A percentile compares a stretch with the other conserved stretches of the same genome.
phyloP scores from a whole-genome alignment of 2,329 filamentous ascomycete genomes.

The Diaporthe helianthi region DNA sequence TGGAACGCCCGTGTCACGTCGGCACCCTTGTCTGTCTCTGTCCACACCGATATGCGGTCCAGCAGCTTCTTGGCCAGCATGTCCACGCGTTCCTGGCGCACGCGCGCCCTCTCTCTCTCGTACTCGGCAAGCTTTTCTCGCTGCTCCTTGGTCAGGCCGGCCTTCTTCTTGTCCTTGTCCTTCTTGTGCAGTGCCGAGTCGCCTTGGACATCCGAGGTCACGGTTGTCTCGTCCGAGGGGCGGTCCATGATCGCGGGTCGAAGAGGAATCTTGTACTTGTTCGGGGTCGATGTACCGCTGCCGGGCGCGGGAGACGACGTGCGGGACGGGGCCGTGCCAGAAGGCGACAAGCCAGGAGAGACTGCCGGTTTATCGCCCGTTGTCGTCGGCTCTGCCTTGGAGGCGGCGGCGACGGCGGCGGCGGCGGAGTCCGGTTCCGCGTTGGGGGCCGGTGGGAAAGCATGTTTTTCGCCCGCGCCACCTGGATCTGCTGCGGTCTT shows the following conservation, averaged over 20 bases:
- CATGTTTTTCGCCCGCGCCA: slow-evolving; percentile 39
- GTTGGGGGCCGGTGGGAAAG: slow-evolving; percentile 48
- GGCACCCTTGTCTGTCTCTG: slow-evolving; percentile 87
- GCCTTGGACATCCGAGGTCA: slow-evolving; percentile 65
- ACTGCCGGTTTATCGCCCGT: slow-evolving; percentile 39
- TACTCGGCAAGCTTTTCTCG: slow-evolving; percentile 88
- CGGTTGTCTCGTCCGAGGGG: slow-evolving; percentile 77
- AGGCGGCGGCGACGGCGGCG: not conserved
- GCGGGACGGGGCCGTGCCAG: slow-evolving; percentile 50
- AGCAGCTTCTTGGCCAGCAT: slow-evolving; percentile 84
- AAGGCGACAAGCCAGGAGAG: slow-evolving; percentile 45
- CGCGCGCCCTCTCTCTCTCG: slow-evolving; percentile 81
- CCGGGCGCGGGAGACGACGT: slow-evolving; percentile 50
- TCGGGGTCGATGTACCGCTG: slow-evolving; percentile 50
- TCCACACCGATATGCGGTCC: slow-evolving; percentile 92
- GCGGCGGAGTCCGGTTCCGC: slow-evolving; percentile 44
- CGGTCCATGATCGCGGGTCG: slow-evolving; percentile 89
- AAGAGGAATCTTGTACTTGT: slow-evolving; percentile 67
- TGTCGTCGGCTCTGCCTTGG: slow-evolving; percentile 36
- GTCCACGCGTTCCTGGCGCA: slow-evolving; percentile 86
- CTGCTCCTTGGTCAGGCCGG: slow-evolving; percentile 86
- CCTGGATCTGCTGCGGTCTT: slow-evolving; percentile 48
- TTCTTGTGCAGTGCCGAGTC: slow-evolving; percentile 79
- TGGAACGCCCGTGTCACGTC: slow-evolving; percentile 91
- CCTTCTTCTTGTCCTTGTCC: slow-evolving; percentile 68